These are phyloP conservation scores for Schoenoplectus tabernaemontani DNA, from an alignment of 202 grass and related monocot species.

Conservation along the genomic window DNA sequence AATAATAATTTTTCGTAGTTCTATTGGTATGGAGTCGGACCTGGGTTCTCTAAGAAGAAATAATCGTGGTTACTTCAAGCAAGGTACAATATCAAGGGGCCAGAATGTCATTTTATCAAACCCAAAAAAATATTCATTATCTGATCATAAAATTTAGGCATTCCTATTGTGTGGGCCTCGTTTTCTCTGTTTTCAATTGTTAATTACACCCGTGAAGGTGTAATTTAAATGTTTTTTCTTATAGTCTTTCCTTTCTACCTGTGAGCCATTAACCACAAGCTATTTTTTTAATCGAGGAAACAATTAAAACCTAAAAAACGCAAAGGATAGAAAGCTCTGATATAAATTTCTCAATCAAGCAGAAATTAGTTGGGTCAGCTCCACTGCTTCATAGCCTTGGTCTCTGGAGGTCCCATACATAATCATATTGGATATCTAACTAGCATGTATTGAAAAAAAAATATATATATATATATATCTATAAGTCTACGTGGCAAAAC, in stretches of 20 bases:
- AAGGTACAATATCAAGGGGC: no score
- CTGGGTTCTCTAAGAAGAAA: no score
- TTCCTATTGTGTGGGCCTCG: neutral
- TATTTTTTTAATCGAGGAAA: neutral
- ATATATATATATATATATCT: slow-evolving; percentile 20
- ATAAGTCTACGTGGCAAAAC: slow-evolving; percentile 24
- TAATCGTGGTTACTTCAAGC: no score
- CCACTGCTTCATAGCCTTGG: slow-evolving; percentile 19
- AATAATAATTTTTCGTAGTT: no score
- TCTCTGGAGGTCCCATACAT: slow-evolving; percentile 31
- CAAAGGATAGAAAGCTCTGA: slow-evolving; percentile 9
- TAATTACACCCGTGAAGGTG: neutral
- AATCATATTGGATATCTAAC: neutral
- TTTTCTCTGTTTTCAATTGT: neutral
- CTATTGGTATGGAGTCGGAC: no score
- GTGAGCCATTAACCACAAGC: neutral
- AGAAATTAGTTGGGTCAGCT: slow-evolving; percentile 23
- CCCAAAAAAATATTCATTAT: no score
- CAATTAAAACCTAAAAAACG: neutral
- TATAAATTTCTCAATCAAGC: slow-evolving; percentile 25
- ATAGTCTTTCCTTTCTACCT: neutral
- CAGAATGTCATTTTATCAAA: no score
- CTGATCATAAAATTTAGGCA: no score
- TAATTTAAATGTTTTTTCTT: neutral
- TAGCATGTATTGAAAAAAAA: neutral